Percentiles rank a stretch among this genome's conserved stretches.
These are phyloP conservation scores for Mitragyna speciosa DNA, from an alignment of 257 asterid species.

Conservation along the genomic window DNA sequence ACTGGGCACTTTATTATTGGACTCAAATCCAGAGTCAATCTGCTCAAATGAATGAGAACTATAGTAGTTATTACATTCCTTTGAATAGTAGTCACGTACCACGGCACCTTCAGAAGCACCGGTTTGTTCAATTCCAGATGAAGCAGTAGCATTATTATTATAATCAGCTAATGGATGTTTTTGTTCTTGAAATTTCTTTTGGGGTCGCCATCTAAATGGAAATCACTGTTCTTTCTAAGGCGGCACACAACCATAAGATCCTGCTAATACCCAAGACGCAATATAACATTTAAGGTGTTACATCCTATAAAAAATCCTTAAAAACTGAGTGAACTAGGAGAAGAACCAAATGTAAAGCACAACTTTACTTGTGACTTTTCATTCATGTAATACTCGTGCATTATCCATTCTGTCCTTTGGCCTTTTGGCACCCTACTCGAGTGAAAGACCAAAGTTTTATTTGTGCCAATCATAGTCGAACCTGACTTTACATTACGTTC, in stretches of 20 bases:
- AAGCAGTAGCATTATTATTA: constrained; percentile 23
- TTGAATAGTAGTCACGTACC: constrained; percentile 41
- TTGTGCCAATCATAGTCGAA: constrained; percentile 60
- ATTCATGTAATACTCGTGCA: constrained; percentile 73
- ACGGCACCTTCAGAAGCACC: constrained; percentile 29
- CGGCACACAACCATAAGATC: constrained; percentile 83
- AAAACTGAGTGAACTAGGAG: not conserved
- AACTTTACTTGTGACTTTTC: constrained; percentile 56
- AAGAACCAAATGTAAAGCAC: not conserved
- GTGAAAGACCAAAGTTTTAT: constrained; percentile 89
- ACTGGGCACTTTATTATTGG: constrained; percentile 41
- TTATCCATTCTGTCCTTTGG: constrained; percentile 88
- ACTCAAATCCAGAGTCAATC: constrained; percentile 42
- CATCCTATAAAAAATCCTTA: not conserved
- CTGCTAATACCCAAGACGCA: constrained; percentile 31
- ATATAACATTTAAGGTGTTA: not conserved
- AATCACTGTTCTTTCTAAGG: constrained; percentile 66
- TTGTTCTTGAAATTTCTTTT: constrained; percentile 21
- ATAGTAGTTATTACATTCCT: constrained; percentile 53
- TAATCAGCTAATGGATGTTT: constrained; percentile 21
- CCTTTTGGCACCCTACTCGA: constrained; percentile 86
- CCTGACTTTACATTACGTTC: constrained; percentile 74
- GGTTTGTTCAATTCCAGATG: constrained; percentile 40
- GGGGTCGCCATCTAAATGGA: constrained; percentile 44
- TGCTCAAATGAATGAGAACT: constrained; percentile 60